These are phyloP conservation scores for Fagopyrum esculentum DNA, from an alignment of 148 eudicot species.

Conservation along the genomic window DNA sequence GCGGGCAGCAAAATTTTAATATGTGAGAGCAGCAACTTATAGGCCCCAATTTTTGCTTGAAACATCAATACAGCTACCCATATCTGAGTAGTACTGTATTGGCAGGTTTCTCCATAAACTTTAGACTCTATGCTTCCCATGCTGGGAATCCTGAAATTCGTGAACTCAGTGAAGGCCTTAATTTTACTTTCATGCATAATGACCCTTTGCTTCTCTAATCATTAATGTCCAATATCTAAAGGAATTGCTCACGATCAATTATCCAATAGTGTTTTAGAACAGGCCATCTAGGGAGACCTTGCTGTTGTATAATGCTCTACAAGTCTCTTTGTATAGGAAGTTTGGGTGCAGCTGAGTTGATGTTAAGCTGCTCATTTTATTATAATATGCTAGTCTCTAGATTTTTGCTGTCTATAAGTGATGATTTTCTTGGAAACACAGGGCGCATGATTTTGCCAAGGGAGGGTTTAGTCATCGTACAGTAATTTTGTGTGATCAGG, in stretches of 20 bases:
- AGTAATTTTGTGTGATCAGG: conserved; percentile 87
- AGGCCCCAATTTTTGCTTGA: background rate
- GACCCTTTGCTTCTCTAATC: background rate
- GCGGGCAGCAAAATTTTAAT: background rate
- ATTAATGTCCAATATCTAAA: too few relatives aligned
- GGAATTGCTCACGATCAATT: too few relatives aligned
- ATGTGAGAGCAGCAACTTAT: too few relatives aligned
- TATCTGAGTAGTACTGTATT: background rate
- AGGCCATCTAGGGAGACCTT: too few relatives aligned
- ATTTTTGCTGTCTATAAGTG: background rate
- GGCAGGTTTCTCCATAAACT: background rate
- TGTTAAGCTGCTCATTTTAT: background rate
- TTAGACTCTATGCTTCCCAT: background rate
- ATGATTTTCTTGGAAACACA: conserved; percentile 23
- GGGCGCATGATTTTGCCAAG: conserved; percentile 63
- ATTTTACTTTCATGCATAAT: too few relatives aligned
- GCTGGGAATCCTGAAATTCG: background rate
- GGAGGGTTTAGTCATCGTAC: conserved; percentile 59
- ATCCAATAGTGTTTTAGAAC: too few relatives aligned
- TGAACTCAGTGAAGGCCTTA: background rate
- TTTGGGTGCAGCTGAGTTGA: background rate
- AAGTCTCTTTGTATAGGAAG: background rate
- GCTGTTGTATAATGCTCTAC: background rate
- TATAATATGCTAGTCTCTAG: background rate
- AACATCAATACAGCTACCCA: background rate